These are phyloP conservation scores for Garcileccinum viscosum DNA, from an alignment of 1,284 basidiomycete species.

Conservation along the genomic window DNA sequence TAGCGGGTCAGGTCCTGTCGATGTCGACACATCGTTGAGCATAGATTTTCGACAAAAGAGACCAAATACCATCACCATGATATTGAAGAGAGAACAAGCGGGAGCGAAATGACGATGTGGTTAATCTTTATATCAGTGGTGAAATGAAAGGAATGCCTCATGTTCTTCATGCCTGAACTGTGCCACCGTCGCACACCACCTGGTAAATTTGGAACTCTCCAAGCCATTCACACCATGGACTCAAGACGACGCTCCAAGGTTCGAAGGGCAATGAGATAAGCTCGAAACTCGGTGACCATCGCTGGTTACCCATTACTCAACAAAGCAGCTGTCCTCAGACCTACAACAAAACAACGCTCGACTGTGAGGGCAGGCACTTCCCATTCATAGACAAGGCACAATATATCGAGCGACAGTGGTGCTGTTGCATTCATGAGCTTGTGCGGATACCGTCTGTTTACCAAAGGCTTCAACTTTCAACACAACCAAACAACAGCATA, in stretches of 20 bases:
- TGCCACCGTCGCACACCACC: conserved; percentile 11
- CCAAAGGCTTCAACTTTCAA: conserved; percentile 32
- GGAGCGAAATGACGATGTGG: conserved; percentile 4
- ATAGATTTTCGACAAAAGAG: conserved; percentile 52
- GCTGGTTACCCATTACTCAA: too few relatives aligned
- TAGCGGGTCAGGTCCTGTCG: conserved; percentile 9
- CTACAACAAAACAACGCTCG: too few relatives aligned
- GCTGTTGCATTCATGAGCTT: too few relatives aligned
- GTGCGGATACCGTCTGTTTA: conserved; percentile 28
- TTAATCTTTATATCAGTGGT: conserved; percentile 10
- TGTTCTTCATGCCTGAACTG: conserved; percentile 22
- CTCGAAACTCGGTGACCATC: too few relatives aligned
- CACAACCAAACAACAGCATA: conserved; percentile 34
- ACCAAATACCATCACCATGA: conserved; percentile 53
- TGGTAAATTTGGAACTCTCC: neutral
- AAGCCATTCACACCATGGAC: neutral
- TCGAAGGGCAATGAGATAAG: too few relatives aligned
- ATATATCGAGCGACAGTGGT: too few relatives aligned
- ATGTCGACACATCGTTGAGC: conserved; percentile 13
- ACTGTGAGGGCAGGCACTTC: neutral
- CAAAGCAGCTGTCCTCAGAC: too few relatives aligned
- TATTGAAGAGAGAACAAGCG: neutral
- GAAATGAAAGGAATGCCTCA: conserved; percentile 28
- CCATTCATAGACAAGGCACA: neutral
- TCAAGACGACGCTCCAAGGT: too few relatives aligned